Percentiles rank a stretch among this genome's conserved stretches.
These are phyloP conservation scores for Cytospora mali DNA, from an alignment of 2,329 filamentous ascomycete species.

Conservation along the genomic window DNA sequence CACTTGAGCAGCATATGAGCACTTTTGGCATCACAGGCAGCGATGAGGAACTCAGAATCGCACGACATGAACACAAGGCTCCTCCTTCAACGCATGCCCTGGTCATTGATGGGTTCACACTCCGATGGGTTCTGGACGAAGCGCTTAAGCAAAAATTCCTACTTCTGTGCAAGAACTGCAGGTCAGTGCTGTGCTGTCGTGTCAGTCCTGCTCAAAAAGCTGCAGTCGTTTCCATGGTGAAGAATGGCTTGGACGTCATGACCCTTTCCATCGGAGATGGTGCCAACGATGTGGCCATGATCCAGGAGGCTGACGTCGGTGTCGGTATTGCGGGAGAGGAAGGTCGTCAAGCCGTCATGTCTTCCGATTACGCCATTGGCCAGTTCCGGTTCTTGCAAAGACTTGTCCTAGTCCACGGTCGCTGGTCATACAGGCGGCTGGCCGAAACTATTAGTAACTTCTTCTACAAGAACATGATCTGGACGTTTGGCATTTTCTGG, in stretches of 20 bases:
- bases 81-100: slow-evolving; percentile 88
- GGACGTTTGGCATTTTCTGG: slow-evolving; percentile 97
- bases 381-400: slow-evolving; percentile 89
- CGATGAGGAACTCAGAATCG: slow-evolving; percentile 79
- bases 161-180: slow-evolving; percentile 94
- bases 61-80: slow-evolving; percentile 81
- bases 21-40: slow-evolving; percentile 80
- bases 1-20: slow-evolving; percentile 73
- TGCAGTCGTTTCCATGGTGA: slow-evolving; percentile 94
- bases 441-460: slow-evolving; percentile 96
- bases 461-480: slow-evolving; percentile 99
- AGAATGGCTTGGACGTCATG: slow-evolving; percentile 92
- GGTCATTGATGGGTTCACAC: slow-evolving; percentile 91
- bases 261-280: slow-evolving; percentile 92
- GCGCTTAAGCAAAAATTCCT: slow-evolving; percentile 88
- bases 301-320: slow-evolving; percentile 95
- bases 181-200: slow-evolving; percentile 93
- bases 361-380: slow-evolving; percentile 91
- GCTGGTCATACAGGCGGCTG: slow-evolving; percentile 94
- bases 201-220: slow-evolving; percentile 97
- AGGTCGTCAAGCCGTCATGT: slow-evolving; percentile 92
- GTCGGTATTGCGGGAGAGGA: slow-evolving; percentile 94
- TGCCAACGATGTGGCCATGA: slow-evolving; percentile 97
- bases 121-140: slow-evolving; percentile 85
- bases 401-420: slow-evolving; percentile 84